Evolutionary conservation across 2,329 filamentous ascomycete species (phyloP), one percentile per base, ranked within the genome.

Genomic region (Cercospora beticola): DNA sequence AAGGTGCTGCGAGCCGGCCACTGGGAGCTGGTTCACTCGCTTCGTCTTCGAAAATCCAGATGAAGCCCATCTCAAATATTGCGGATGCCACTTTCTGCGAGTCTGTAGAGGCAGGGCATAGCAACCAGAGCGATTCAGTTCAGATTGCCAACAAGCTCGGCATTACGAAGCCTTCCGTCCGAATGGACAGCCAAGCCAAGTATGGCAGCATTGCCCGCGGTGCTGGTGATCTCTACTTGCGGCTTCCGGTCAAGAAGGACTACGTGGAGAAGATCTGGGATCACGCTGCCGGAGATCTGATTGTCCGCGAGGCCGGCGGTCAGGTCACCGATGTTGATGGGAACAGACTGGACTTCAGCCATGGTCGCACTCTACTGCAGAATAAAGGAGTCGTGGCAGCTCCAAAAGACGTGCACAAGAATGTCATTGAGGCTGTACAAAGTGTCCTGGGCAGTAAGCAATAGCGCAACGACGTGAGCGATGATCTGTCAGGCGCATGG

Each of bases 261-360:
- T 99, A 99, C 83, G 89, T 97, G 80, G 95, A 99, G 86, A 99
- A 99, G 88, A 99, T 99, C 74, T 99, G 95, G 95, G 95, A 99
- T 79, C 95, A 99, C 80, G 95, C 95, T 18, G 95, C 94, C 12
- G 95, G 95, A 49, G 94, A 97, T 76, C 83, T 99, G 68, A 94
- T 99, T 73, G 95, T 98, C 49, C 87, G 94, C 67, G 96, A 99
- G 82, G 93, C 95, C 2, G 95, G 95, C 62, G 96, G 95, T 60
- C 85, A 91, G 76, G 94, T 99, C 64, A 96, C 93, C 1, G 96
- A 99, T 81, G 90, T 93, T 49, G 86, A 90, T 70, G 95, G 96
- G 75, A 92, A 92, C 78, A 86, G 88, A 69, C 85, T 99, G 68
- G 91, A 99, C 80, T 99, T 99, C 80, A 88, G 89, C 76, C 87